phyloP scores from a whole-genome alignment of 306 rosid genomes.

The Trifolium subterraneum region DNA sequence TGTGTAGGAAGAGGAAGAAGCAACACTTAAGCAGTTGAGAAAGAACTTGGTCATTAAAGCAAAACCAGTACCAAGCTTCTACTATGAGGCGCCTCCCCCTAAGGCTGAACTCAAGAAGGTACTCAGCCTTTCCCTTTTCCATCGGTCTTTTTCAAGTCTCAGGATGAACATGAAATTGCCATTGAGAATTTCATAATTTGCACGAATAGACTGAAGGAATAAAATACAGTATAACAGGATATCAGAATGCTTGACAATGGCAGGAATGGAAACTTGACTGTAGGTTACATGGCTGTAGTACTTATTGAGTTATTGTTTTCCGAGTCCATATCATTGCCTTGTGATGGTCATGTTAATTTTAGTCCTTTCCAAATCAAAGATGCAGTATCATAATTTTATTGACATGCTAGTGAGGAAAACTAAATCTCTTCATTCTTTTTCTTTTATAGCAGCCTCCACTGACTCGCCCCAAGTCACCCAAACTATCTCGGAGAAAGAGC shows the following conservation, averaged over 20 bases:
- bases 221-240: neutral
- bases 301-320: constrained; percentile 6
- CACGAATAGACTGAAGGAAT: constrained; percentile 14
- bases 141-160: constrained; percentile 16
- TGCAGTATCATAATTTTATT: constrained; percentile 15
- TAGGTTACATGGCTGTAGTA: constrained; percentile 2
- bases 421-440: constrained; percentile 14
- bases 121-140: constrained; percentile 25
- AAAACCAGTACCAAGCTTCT: constrained; percentile 94
- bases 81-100: constrained; percentile 90
- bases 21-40: constrained; percentile 84
- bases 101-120: constrained; percentile 90
- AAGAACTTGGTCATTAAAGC: constrained; percentile 89
- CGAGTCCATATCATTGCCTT: constrained; percentile 24
- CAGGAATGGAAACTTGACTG: constrained; percentile 19
- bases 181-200: constrained; percentile 26
- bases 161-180: constrained; percentile 25
- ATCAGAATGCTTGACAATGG: constrained; percentile 2
- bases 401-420: constrained; percentile 3
- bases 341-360: constrained; percentile 18
- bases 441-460: constrained; percentile 74
- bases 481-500: constrained; percentile 87
- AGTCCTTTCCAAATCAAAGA: constrained; percentile 14
- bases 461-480: constrained; percentile 93
- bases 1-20: constrained; percentile 92